Conservation (phyloP, 2,329 filamentous ascomycete species). For the Fusarium sp. region DNA sequence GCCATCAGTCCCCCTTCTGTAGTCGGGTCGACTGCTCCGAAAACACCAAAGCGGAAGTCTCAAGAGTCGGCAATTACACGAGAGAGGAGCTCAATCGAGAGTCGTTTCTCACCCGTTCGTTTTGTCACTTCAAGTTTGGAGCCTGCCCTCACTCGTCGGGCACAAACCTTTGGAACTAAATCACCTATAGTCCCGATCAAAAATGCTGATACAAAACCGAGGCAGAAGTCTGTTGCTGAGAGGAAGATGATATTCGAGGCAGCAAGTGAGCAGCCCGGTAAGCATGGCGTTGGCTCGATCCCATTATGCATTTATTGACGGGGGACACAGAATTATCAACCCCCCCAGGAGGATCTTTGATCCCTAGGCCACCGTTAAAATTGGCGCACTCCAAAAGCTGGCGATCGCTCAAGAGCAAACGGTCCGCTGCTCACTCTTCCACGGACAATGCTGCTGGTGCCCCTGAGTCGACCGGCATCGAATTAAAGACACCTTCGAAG, state of each 20-base stretch:
- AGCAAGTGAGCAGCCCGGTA: constrained; percentile 7
- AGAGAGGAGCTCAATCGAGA: constrained; percentile 11
- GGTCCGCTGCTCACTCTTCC: neutral
- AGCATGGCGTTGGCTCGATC: neutral
- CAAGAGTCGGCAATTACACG: neutral
- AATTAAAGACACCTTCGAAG: neutral
- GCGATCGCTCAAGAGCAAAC: constrained; percentile 15
- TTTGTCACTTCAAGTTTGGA: neutral
- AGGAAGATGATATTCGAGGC: constrained; percentile 42
- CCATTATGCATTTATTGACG: neutral
- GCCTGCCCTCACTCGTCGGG: constrained; percentile 11
- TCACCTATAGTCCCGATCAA: constrained; percentile 3
- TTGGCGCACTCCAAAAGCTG: constrained; percentile 32
- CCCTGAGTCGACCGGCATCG: neutral
- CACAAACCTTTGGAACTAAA: constrained; percentile 27
- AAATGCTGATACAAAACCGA: constrained; percentile 2
- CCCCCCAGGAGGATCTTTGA: neutral
- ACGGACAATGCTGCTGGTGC: neutral
- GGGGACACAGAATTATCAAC: neutral
- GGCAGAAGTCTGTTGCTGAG: constrained; percentile 44
- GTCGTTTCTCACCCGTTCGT: constrained; percentile 12
- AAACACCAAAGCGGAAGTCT: neutral
- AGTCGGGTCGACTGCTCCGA: neutral
- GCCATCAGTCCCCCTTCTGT: neutral
- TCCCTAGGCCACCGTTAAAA: constrained; percentile 1